Conservation (phyloP, 2,329 filamentous ascomycete species). For the Fusarium lyarnte region DNA sequence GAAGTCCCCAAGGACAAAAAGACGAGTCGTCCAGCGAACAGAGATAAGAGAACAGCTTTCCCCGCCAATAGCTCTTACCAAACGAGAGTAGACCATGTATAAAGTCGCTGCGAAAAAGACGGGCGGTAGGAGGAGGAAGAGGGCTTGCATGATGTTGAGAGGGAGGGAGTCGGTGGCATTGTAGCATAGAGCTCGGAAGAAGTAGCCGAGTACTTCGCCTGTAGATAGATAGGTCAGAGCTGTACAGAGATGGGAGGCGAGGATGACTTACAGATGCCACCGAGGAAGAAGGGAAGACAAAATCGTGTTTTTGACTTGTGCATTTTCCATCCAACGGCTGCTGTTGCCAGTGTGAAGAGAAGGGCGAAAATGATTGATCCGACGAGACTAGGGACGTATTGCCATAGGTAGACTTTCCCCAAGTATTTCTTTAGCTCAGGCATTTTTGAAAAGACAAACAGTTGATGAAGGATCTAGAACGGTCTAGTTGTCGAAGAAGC, state of each 20-base stretch:
- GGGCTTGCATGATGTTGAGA: slow-evolving; percentile 28
- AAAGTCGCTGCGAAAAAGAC: slow-evolving; percentile 30
- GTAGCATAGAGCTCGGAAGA: slow-evolving; percentile 17
- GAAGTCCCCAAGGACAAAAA: slow-evolving; percentile 25
- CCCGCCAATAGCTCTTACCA: background rate
- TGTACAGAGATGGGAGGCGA: too few species aligned
- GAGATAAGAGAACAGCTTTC: slow-evolving; percentile 7
- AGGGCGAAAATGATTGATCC: slow-evolving; percentile 56
- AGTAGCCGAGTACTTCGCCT: slow-evolving; percentile 28
- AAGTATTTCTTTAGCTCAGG: slow-evolving; percentile 7
- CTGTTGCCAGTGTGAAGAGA: slow-evolving; percentile 55
- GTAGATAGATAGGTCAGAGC: accelerated
- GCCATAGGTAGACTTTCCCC: slow-evolving; percentile 30
- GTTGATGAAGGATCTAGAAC: background rate
- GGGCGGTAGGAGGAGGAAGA: slow-evolving; percentile 17
- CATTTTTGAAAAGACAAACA: background rate
- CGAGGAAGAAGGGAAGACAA: slow-evolving; percentile 57
- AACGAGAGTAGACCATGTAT: slow-evolving; percentile 31
- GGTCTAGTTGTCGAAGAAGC: too few species aligned
- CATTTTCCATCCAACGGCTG: slow-evolving; percentile 53
- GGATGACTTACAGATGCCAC: slow-evolving; percentile 54
- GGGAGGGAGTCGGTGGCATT: slow-evolving; percentile 9
- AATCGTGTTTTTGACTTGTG: slow-evolving; percentile 58
- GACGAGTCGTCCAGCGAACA: slow-evolving; percentile 8
- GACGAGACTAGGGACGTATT: slow-evolving; percentile 54